phyloP scores from a whole-genome alignment of 768 basidiomycete genomes.

The Rhodotorula toruloides region DNA sequence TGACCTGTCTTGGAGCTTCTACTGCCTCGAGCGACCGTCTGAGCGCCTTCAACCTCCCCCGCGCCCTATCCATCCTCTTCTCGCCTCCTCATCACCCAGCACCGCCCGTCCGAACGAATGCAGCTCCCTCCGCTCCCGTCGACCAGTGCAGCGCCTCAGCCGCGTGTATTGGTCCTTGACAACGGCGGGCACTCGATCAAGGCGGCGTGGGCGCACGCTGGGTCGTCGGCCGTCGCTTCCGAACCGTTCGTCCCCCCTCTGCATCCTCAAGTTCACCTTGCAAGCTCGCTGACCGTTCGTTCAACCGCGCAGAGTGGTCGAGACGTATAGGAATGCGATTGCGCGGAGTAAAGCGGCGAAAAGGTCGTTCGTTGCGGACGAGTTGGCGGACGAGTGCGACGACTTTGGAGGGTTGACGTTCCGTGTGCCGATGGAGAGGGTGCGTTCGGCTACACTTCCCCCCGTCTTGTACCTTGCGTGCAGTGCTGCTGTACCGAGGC shows the following conservation, averaged over 20 bases:
- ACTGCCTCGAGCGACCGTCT: too few species aligned
- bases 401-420: constrained; percentile 78
- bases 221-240: constrained; percentile 37
- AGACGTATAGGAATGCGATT: constrained; percentile 73
- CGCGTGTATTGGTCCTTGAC: constrained; percentile 60
- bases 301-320: constrained; percentile 42
- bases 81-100: too few species aligned
- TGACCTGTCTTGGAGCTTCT: too few species aligned
- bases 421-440: constrained; percentile 82
- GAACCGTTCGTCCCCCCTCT: constrained; percentile 42
- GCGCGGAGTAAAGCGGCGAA: constrained; percentile 79
- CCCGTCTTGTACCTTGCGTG: background rate
- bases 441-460: constrained; percentile 47
- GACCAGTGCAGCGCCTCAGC: background rate
- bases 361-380: constrained; percentile 76
- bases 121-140: background rate
- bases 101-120: too few species aligned
- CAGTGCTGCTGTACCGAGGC: background rate
- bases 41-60: too few species aligned
- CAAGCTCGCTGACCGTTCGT: background rate
- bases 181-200: constrained; percentile 84
- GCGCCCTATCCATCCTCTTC: too few species aligned
- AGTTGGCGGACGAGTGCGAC: constrained; percentile 62
- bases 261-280: background rate
- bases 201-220: constrained; percentile 53